These are phyloP conservation scores for Canariomyces notabilis DNA, from an alignment of 2,329 filamentous ascomycete species.

Conservation along the genomic window DNA sequence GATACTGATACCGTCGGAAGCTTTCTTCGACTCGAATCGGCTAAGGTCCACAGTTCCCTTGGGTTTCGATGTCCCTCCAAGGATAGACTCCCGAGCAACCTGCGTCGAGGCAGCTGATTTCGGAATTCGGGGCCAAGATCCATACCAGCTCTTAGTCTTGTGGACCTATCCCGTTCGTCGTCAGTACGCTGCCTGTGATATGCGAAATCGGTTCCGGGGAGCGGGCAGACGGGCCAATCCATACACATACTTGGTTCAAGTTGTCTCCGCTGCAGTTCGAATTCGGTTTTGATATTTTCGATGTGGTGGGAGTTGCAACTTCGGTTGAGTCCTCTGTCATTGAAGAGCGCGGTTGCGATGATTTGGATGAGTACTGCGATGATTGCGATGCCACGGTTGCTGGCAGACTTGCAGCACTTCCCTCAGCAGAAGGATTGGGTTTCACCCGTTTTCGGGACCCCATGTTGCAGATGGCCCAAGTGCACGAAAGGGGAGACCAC, in stretches of 20 bases:
- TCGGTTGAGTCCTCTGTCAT: neutral
- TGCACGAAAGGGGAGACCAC: neutral
- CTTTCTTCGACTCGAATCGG: slow-evolving; percentile 45
- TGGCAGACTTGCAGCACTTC: neutral
- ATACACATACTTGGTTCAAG: slow-evolving; percentile 17
- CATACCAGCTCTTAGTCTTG: slow-evolving; percentile 58
- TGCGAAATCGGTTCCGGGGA: neutral
- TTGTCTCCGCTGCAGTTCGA: neutral
- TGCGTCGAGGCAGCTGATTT: slow-evolving; percentile 57
- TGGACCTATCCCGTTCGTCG: no score
- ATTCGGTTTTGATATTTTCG: slow-evolving; percentile 5
- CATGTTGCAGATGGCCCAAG: slow-evolving; percentile 29
- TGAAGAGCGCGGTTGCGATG: slow-evolving; percentile 1
- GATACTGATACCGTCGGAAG: slow-evolving; percentile 28
- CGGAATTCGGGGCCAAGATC: slow-evolving; percentile 51
- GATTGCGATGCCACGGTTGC: slow-evolving; percentile 22
- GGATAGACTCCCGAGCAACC: slow-evolving; percentile 56
- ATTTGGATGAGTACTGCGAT: slow-evolving; percentile 6
- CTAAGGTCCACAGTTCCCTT: slow-evolving; percentile 44
- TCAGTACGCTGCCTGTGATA: no score
- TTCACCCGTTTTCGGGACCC: slow-evolving; percentile 39
- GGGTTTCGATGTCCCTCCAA: slow-evolving; percentile 49
- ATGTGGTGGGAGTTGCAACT: slow-evolving; percentile 7
- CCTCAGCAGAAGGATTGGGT: slow-evolving; percentile 29
- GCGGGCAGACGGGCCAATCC: neutral